Evolutionary conservation across 768 basidiomycete species (phyloP).

Genomic region (Rhizopogon vulgaris): DNA sequence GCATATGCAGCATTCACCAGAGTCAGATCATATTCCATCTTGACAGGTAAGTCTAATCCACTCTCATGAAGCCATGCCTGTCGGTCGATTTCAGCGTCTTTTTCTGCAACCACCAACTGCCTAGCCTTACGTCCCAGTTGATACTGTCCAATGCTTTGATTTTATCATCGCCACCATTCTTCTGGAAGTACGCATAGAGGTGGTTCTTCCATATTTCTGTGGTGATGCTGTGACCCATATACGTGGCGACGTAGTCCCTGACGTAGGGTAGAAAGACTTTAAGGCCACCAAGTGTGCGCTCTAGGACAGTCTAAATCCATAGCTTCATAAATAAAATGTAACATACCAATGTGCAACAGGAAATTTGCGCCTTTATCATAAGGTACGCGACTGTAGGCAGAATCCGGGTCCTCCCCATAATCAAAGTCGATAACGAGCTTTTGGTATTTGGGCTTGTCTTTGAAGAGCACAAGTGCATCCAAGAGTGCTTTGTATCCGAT

Average conservation of each 20-base stretch:
- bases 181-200: constrained; percentile 45
- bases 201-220: constrained; percentile 55
- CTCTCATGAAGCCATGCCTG: constrained; percentile 56
- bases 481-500: constrained; percentile 41
- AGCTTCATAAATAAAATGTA: not conserved
- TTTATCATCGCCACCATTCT: constrained; percentile 36
- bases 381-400: constrained; percentile 44
- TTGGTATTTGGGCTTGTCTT: constrained; percentile 40
- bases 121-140: constrained; percentile 47
- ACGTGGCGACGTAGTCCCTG: constrained; percentile 48
- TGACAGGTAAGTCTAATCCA: constrained; percentile 41
- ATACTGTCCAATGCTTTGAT: constrained; percentile 43
- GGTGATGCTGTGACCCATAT: constrained; percentile 49
- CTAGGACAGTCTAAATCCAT: constrained; percentile 16
- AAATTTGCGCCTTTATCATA: constrained; percentile 57
- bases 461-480: constrained; percentile 39
- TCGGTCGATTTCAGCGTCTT: not conserved
- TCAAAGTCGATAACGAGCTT: constrained; percentile 46
- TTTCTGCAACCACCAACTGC: too few relatives aligned
- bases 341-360: constrained; percentile 44
- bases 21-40: constrained; percentile 47
- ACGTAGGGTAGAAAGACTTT: constrained; percentile 53
- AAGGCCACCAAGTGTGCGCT: constrained; percentile 50
- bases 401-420: constrained; percentile 40
- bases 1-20: constrained; percentile 46